These are phyloP conservation scores for Conticribra weissflogii DNA, from an alignment of 108 stramenopile genomes.

Conservation along the genomic window DNA sequence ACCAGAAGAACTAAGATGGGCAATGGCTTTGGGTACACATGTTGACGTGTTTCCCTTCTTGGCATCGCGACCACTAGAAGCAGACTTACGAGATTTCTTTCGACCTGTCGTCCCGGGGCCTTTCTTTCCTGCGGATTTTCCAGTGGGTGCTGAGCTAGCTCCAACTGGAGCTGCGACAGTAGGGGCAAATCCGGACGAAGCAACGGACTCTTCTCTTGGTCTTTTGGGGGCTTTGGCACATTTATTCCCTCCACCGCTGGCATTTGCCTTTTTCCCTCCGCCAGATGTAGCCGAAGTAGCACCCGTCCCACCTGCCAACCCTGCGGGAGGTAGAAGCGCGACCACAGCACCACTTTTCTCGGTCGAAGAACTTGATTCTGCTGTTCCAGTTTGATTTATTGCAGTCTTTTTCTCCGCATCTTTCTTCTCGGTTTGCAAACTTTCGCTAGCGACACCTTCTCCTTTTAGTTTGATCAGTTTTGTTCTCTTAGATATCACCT, in stretches of 20 bases:
- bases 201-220: slow-evolving; percentile 5
- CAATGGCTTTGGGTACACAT: slow-evolving; percentile 4
- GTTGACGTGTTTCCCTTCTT: neutral
- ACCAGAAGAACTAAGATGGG: no score
- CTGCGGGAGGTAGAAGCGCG: neutral
- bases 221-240: neutral
- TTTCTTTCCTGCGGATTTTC: slow-evolving; percentile 13
- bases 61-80: neutral
- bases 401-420: slow-evolving; percentile 6
- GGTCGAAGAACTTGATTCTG: neutral
- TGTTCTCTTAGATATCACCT: slow-evolving; percentile 57
- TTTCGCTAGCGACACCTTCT: slow-evolving; percentile 17
- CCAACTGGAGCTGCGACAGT: neutral
- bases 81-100: slow-evolving; percentile 7
- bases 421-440: slow-evolving; percentile 22
- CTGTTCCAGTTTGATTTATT: neutral
- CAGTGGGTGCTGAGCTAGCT: neutral
- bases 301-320: neutral
- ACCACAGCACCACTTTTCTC: neutral
- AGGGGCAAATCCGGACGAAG: no score
- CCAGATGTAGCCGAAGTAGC: neutral
- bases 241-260: neutral
- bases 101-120: slow-evolving; percentile 1
- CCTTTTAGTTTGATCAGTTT: slow-evolving; percentile 57
- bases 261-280: neutral